phyloP scores from a whole-genome alignment of 495 filamentous ascomycete genomes.

The Tetracladium marchalianum region DNA sequence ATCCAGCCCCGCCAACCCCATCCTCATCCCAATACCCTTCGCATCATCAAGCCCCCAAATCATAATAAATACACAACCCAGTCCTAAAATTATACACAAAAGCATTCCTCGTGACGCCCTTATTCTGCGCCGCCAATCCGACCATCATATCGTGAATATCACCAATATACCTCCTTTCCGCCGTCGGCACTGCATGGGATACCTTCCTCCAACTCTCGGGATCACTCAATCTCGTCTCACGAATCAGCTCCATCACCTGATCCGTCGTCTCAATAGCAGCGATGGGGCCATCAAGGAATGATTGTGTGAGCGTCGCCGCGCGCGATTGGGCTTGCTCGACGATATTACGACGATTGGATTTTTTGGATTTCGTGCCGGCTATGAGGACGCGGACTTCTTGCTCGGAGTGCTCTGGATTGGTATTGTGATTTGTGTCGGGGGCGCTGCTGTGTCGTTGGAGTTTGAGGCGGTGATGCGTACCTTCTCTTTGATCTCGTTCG shows the following conservation, averaged over 20 bases:
- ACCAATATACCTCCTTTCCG: slow-evolving; percentile 76
- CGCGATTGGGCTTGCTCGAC: slow-evolving; percentile 68
- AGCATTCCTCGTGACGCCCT: slow-evolving; percentile 45
- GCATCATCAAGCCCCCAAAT: slow-evolving; percentile 40
- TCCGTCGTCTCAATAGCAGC: slow-evolving; percentile 84
- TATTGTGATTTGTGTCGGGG: slow-evolving; percentile 29
- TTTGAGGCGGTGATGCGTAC: slow-evolving; percentile 29
- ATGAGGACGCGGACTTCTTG: slow-evolving; percentile 77
- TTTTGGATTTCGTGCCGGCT: slow-evolving; percentile 75
- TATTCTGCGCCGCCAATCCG: slow-evolving; percentile 48
- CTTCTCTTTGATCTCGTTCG: slow-evolving; percentile 58
- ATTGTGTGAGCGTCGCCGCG: slow-evolving; percentile 51
- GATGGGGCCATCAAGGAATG: slow-evolving; percentile 65
- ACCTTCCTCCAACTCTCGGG: slow-evolving; percentile 77
- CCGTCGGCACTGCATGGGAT: slow-evolving; percentile 65
- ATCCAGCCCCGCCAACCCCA: no score
- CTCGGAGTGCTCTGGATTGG: slow-evolving; percentile 15
- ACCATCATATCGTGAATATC: slow-evolving; percentile 74
- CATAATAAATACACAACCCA: slow-evolving; percentile 65
- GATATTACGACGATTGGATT: slow-evolving; percentile 75
- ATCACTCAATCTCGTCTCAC: slow-evolving; percentile 65
- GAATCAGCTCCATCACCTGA: slow-evolving; percentile 71
- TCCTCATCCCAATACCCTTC: no score
- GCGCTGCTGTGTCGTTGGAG: slow-evolving; percentile 22
- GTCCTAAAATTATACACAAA: slow-evolving; percentile 80